phyloP scores from a whole-genome alignment of 2,329 filamentous ascomycete species.

The Hymenoscyphus albidus region DNA sequence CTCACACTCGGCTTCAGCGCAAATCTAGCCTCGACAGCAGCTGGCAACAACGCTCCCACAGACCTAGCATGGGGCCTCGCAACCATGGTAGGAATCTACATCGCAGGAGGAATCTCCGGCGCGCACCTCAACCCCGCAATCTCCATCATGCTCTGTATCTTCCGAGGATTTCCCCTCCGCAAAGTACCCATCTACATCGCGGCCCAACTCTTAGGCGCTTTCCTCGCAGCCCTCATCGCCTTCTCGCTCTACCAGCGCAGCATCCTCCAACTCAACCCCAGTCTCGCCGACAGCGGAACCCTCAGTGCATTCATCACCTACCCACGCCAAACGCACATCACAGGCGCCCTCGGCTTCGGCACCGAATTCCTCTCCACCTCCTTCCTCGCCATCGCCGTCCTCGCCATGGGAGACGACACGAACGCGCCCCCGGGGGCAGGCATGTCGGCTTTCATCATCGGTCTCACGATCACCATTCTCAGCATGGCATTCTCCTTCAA shows the following conservation, averaged over 20 bases:
- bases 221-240: conserved; percentile 46
- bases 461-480: conserved; percentile 39
- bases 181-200: conserved; percentile 48
- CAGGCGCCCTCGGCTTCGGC: conserved; percentile 41
- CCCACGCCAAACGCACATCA: conserved; percentile 40
- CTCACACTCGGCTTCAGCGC: conserved; percentile 46
- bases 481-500: conserved; percentile 43
- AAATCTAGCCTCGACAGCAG: conserved; percentile 38
- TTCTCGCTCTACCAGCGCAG: conserved; percentile 42
- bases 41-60: conserved; percentile 43
- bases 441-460: conserved; percentile 49
- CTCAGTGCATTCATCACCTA: conserved; percentile 43
- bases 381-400: conserved; percentile 40
- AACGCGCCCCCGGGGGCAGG: conserved; percentile 47
- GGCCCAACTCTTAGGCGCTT: conserved; percentile 50
- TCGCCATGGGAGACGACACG: conserved; percentile 44
- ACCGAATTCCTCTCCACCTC: conserved; percentile 45
- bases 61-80: conserved; percentile 51
- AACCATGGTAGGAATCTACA: conserved; percentile 48
- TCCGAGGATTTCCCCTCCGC: conserved; percentile 49
- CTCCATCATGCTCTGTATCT: conserved; percentile 44
- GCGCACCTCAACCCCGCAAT: conserved; percentile 44
- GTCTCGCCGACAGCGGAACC: conserved; percentile 31
- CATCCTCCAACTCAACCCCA: conserved; percentile 30
- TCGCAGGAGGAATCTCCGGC: conserved; percentile 45